Evolutionary conservation across 164 flowering plant species (phyloP).

Genomic region (Umbellularia californica): DNA sequence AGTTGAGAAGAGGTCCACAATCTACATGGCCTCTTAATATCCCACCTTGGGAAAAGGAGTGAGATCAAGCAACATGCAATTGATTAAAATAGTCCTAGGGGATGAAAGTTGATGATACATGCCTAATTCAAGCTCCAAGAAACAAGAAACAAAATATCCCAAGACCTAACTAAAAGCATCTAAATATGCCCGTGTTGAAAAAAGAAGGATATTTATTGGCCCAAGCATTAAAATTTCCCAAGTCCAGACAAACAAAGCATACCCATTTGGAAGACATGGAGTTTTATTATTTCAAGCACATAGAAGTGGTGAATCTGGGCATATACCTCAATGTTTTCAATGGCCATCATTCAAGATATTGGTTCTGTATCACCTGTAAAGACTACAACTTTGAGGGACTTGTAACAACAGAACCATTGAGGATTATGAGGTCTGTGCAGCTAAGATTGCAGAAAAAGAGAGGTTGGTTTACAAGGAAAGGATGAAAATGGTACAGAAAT

Average conservation of each 20-base stretch:
- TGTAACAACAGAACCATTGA: neutral
- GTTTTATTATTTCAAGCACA: neutral
- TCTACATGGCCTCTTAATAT: neutral
- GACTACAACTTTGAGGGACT: neutral
- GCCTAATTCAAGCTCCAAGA: neutral
- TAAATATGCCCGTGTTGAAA: neutral
- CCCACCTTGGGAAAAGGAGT: conserved; percentile 4
- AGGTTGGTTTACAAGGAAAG: neutral
- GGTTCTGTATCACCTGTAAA: neutral
- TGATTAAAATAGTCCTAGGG: neutral
- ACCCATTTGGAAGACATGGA: neutral
- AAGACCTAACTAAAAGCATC: neutral
- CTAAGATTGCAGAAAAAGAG: conserved; percentile 1
- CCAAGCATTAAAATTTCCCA: neutral
- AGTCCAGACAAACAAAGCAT: neutral
- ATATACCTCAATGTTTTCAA: neutral
- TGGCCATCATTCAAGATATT: neutral
- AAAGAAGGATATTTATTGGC: neutral
- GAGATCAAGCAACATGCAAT: conserved; percentile 1
- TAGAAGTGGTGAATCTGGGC: neutral
- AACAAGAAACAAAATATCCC: neutral
- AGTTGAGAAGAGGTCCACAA: neutral
- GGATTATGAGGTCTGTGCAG: neutral
- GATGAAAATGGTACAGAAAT: neutral
- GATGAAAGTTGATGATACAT: neutral